These are phyloP conservation scores for Leishmania major DNA, from an alignment of 208 protist genomes.

Conservation along the genomic window DNA sequence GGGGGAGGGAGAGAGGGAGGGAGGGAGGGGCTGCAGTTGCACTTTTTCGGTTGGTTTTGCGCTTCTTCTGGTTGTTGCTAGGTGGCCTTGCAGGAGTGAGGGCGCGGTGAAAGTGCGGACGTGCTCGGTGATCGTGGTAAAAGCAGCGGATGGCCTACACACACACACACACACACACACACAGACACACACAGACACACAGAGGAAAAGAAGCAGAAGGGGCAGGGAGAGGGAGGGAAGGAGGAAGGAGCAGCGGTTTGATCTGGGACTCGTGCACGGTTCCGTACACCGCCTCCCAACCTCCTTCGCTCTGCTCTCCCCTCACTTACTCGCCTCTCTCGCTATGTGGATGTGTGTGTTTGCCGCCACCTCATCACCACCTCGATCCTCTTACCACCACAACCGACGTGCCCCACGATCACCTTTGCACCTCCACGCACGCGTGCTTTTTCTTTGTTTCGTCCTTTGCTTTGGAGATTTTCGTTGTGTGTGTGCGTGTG, in stretches of 20 bases:
- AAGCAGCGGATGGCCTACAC: neutral
- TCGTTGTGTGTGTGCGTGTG: constrained; percentile 4
- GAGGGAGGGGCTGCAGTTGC: too few species aligned
- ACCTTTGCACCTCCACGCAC: neutral
- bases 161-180: neutral
- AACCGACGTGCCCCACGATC: neutral
- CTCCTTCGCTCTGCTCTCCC: neutral
- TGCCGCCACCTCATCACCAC: neutral
- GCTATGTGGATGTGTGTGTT: neutral
- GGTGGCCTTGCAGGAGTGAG: neutral
- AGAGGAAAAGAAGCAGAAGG: neutral
- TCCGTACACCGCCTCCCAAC: neutral
- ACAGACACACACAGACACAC: neutral
- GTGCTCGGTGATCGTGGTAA: neutral
- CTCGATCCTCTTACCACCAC: neutral
- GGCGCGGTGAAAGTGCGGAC: neutral
- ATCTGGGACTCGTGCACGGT: neutral
- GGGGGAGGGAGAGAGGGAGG: too few species aligned
- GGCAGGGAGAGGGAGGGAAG: neutral
- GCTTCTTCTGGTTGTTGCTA: neutral
- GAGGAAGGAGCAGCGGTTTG: neutral
- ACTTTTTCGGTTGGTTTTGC: neutral
- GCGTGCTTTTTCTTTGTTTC: constrained; percentile 3
- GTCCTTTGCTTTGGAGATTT: constrained; percentile 22
- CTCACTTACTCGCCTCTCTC: neutral